phyloP scores from a whole-genome alignment of 495 filamentous ascomycete species.

The Penicillium subrubescens region DNA sequence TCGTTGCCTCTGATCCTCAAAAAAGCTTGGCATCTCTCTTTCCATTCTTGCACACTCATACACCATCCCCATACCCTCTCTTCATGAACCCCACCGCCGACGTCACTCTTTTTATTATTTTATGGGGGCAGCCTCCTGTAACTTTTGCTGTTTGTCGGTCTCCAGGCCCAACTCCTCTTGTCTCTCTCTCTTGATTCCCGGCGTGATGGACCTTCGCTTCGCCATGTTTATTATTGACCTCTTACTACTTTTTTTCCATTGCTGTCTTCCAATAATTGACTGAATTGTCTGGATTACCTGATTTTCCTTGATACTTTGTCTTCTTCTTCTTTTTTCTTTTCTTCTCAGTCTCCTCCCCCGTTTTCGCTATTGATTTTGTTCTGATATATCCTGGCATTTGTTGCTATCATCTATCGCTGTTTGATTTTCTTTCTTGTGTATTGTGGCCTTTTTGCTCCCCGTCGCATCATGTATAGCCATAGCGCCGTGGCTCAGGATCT shows the following conservation, averaged over 20 bases:
- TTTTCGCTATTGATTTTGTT: conserved; percentile 12
- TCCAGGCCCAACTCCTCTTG: not conserved
- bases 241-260: conserved; percentile 10
- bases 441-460: not conserved
- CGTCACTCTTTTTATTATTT: conserved; percentile 23
- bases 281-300: not conserved
- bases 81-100: conserved; percentile 20
- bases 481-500: conserved; percentile 7
- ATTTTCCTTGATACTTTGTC: not conserved
- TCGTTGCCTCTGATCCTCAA: not conserved
- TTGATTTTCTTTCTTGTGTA: not conserved
- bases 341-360: not conserved
- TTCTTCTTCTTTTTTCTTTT: conserved; percentile 9
- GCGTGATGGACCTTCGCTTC: conserved; percentile 32
- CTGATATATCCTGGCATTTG: conserved; percentile 35
- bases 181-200: conserved; percentile 25
- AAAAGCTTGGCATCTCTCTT: conserved; percentile 17
- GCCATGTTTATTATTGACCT: conserved; percentile 32
- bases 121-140: conserved; percentile 2
- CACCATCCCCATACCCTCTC: conserved; percentile 6
- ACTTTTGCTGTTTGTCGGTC: conserved; percentile 13
- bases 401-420: conserved; percentile 18
- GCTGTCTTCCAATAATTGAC: conserved; percentile 12
- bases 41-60: not conserved
- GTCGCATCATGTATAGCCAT: conserved; percentile 17